Percentiles rank a stretch among this genome's conserved stretches.
These are phyloP conservation scores for Aquilaria agallochum DNA, from an alignment of 441 rosid genomes.

Conservation along the genomic window DNA sequence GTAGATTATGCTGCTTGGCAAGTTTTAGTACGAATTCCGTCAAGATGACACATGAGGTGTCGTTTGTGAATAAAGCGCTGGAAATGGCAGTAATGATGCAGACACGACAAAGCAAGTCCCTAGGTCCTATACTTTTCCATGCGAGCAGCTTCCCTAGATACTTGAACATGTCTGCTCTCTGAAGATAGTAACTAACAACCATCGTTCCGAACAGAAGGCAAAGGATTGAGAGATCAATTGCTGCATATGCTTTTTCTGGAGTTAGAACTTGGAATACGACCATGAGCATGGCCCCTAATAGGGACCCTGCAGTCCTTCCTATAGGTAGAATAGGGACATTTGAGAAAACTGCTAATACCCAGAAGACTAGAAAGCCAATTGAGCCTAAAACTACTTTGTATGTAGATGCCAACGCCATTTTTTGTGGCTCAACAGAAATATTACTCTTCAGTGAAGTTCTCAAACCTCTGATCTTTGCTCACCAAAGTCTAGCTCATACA, in stretches of 20 bases:
- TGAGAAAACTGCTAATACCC: conserved; percentile 86
- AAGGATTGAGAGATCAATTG: conserved; percentile 81
- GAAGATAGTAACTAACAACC: conserved; percentile 82
- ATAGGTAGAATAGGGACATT: conserved; percentile 71
- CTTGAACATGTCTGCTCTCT: conserved; percentile 75
- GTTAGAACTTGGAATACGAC: conserved; percentile 64
- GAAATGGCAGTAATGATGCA: conserved; percentile 74
- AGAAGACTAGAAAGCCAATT: conserved; percentile 63
- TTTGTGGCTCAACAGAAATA: not conserved
- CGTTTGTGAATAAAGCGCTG: conserved; percentile 89
- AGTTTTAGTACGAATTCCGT: conserved; percentile 76
- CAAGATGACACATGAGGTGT: conserved; percentile 69
- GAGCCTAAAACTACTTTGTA: conserved; percentile 55
- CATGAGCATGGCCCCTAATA: conserved; percentile 82
- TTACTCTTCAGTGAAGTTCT: not conserved
- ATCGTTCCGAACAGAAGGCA: conserved; percentile 91
- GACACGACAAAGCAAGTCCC: conserved; percentile 63
- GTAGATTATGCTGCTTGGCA: conserved; percentile 69
- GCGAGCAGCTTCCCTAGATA: conserved; percentile 66
- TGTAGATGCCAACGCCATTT: conserved; percentile 51
- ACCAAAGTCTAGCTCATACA: conserved; percentile 4
- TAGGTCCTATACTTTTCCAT: conserved; percentile 70
- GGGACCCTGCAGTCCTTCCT: conserved; percentile 90
- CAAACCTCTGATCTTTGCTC: conserved; percentile 5
- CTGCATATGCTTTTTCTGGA: conserved; percentile 71